phyloP scores from a whole-genome alignment of 495 filamentous ascomycete species.

The Beverwykella pulmonaria region DNA sequence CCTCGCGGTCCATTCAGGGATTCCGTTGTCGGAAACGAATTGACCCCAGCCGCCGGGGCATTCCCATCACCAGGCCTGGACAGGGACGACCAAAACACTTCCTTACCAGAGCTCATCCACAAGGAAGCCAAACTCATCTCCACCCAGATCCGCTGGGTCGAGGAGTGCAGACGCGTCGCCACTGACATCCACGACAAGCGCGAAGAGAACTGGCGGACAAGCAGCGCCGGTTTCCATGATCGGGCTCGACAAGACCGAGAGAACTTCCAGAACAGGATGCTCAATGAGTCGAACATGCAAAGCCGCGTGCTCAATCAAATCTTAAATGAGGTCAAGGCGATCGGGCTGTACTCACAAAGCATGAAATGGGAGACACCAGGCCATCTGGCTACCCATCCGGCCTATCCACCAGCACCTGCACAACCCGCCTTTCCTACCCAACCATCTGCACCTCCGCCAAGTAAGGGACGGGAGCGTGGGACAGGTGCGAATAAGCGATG shows the following conservation, averaged over 20 bases:
- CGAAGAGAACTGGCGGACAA: slow-evolving; percentile 45
- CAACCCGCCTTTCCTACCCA: slow-evolving; percentile 24
- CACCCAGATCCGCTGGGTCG: slow-evolving; percentile 45
- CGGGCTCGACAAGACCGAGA: slow-evolving; percentile 38
- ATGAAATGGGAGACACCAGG: slow-evolving; percentile 38
- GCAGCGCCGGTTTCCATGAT: slow-evolving; percentile 45
- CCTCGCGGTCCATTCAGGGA: neutral
- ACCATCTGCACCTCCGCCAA: neutral
- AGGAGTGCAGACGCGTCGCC: slow-evolving; percentile 41
- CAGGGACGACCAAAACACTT: neutral
- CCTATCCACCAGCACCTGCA: slow-evolving; percentile 4
- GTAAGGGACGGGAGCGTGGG: neutral
- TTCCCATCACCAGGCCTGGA: slow-evolving; percentile 24
- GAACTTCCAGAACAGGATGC: slow-evolving; percentile 38
- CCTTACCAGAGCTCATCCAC: slow-evolving; percentile 15
- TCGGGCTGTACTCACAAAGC: slow-evolving; percentile 17
- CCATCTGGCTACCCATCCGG: slow-evolving; percentile 8
- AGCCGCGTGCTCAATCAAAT: slow-evolving; percentile 27
- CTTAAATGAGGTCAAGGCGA: slow-evolving; percentile 30
- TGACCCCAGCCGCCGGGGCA: neutral
- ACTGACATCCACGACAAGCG: slow-evolving; percentile 36
- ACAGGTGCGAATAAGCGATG: slow-evolving; percentile 9
- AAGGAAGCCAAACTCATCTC: slow-evolving; percentile 36
- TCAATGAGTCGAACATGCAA: slow-evolving; percentile 37
- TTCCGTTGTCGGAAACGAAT: neutral